Percentiles rank a stretch among this genome's conserved stretches.
Conservation (phyloP, 176 grass and related monocot genomes). For the Dactylis glomerata region DNA sequence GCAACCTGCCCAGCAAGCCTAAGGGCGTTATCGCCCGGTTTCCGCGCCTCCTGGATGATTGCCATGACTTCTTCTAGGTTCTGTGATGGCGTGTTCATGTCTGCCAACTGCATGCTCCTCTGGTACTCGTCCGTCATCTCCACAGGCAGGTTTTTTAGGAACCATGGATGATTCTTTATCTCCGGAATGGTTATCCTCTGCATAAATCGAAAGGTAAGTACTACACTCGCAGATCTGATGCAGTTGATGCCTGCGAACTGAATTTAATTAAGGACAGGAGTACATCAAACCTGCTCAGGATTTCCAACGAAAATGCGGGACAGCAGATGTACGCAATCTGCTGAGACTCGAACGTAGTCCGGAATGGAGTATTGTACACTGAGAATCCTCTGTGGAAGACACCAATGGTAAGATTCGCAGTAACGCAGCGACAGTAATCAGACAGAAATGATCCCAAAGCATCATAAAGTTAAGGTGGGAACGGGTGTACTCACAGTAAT, state of each 20-base stretch:
- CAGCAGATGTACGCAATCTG: conserved; percentile 68
- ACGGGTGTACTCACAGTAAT: conserved; percentile 36
- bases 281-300: conserved; percentile 65
- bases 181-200: conserved; percentile 76
- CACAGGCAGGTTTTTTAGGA: not conserved
- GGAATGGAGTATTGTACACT: conserved; percentile 84
- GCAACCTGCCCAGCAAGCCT: conserved; percentile 33
- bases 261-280: not conserved
- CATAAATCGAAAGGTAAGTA: not conserved
- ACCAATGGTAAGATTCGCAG: not conserved
- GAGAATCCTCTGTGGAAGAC: conserved; percentile 66
- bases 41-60: conserved; percentile 77
- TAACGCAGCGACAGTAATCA: not conserved
- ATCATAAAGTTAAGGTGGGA: not conserved
- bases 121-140: conserved; percentile 12
- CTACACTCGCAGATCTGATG: not conserved
- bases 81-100: conserved; percentile 39
- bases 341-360: conserved; percentile 74
- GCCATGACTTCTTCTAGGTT: conserved; percentile 68
- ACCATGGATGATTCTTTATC: conserved; percentile 17
- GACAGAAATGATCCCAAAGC: not conserved
- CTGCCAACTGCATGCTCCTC: conserved; percentile 26
- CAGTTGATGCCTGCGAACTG: not conserved
- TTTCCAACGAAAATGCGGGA: conserved; percentile 83
- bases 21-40: conserved; percentile 21